A percentile compares a stretch with the other conserved stretches of the same genome.
These are phyloP conservation scores for Crithidia sp. DNA, from an alignment of 208 protist species.

Conservation along the genomic window DNA sequence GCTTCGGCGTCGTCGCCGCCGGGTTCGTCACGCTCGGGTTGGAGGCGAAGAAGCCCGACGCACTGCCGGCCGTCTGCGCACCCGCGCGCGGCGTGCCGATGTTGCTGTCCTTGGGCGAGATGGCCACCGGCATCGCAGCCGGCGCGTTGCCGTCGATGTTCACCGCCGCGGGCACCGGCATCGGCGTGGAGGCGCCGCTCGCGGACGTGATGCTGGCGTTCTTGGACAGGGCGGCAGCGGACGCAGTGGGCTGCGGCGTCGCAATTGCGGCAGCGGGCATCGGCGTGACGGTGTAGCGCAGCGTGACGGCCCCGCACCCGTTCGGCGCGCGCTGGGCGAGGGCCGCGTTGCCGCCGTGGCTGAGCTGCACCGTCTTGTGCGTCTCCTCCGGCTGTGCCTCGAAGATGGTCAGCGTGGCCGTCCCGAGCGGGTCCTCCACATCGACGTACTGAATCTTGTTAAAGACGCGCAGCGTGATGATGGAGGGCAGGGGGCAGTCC, in stretches of 20 bases:
- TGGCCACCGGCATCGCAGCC: constrained; percentile 21
- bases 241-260: background rate
- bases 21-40: constrained; percentile 31
- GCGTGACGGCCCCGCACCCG: constrained; percentile 56
- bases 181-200: constrained; percentile 19
- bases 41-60: constrained; percentile 9
- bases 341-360: constrained; percentile 65
- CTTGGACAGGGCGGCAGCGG: background rate
- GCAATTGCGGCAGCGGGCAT: constrained; percentile 11
- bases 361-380: constrained; percentile 53
- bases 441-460: constrained; percentile 61
- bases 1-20: constrained; percentile 21
- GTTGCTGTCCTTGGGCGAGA: constrained; percentile 15
- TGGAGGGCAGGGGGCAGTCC: constrained; percentile 63
- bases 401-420: constrained; percentile 75
- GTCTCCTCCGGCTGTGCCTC: constrained; percentile 33
- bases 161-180: constrained; percentile 28
- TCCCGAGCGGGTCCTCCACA: constrained; percentile 75
- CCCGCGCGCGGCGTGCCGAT: constrained; percentile 4
- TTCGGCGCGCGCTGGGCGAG: constrained; percentile 56
- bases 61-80: background rate
- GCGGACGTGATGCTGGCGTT: constrained; percentile 18
- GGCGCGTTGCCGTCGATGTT: constrained; percentile 32
- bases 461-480: constrained; percentile 65
- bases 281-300: constrained; percentile 57